Conservation (phyloP, 116 monocot species). For the Dioscorea cayenensis region DNA sequence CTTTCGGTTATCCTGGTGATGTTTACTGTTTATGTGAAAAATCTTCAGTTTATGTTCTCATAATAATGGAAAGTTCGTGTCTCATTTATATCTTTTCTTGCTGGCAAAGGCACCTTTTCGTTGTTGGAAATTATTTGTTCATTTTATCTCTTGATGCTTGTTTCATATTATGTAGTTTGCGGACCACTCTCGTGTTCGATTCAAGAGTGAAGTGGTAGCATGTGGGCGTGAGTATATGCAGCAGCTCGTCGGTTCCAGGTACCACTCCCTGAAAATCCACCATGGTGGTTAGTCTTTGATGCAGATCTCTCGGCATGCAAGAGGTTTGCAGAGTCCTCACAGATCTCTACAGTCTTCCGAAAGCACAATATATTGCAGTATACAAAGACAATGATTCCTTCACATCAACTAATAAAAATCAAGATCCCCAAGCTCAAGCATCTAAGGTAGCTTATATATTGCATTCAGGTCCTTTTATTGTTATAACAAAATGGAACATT, state of each 20-base stretch:
- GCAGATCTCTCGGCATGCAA: slow-evolving; percentile 72
- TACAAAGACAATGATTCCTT: slow-evolving; percentile 91
- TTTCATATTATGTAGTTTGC: slow-evolving; percentile 36
- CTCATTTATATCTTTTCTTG: too few relatives aligned
- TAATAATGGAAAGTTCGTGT: too few relatives aligned
- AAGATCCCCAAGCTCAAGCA: slow-evolving; percentile 26
- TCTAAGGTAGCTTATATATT: slow-evolving; percentile 37
- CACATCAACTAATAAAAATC: slow-evolving; percentile 28
- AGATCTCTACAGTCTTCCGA: slow-evolving; percentile 76
- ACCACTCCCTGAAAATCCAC: slow-evolving; percentile 91
- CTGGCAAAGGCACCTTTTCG: too few relatives aligned
- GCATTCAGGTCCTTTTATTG: neutral
- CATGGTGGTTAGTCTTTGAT: slow-evolving; percentile 95
- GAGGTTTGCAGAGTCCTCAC: slow-evolving; percentile 94
- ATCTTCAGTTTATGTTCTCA: too few relatives aligned
- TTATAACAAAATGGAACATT: neutral
- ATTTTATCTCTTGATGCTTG: neutral
- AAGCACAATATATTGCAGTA: slow-evolving; percentile 73
- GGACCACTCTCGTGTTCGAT: slow-evolving; percentile 89
- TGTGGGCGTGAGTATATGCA: slow-evolving; percentile 93
- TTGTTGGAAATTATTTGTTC: neutral
- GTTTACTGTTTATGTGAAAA: too few relatives aligned
- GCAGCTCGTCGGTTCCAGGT: slow-evolving; percentile 81
- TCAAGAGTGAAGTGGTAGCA: slow-evolving; percentile 97
- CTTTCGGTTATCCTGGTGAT: too few relatives aligned